Evolutionary conservation across 192 early-diverging fungal genomes (phyloP), one percentile per base, ranked within the genome.

Genomic region (Rhizoclosmatium globosum): DNA sequence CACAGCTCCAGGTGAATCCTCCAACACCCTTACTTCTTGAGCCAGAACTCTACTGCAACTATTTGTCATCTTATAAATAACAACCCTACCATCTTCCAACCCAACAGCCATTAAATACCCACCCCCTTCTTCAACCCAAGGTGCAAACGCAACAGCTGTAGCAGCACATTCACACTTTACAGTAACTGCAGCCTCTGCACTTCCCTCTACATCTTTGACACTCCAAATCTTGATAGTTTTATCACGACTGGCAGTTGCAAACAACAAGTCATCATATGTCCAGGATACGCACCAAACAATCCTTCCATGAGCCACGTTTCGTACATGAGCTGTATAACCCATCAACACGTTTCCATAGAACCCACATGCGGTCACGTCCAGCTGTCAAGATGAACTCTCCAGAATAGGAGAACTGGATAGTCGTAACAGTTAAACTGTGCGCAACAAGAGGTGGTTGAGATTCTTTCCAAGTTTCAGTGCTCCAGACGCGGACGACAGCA

Each of bases 241-340:
- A 80, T 99, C 97, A 60, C 97, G 88, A n/a, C 94, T 96, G 11
- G 86, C 96, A 2, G 97, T 99, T 39, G 88, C 95, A 89, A 99
- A 98, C 42, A 93, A 88, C 3, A 47, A 56, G 53, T 90, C 94
- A 74, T 95, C 94, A 38, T 86, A 88, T 48, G 89, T 87, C 95
- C 95, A 99, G 2, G 91, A 85, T 45, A 90, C 92, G 78, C 94
- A 92, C 97, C 97, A 99, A 21, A 99, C 91, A 64, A 99, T 97
- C 68, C 97, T 91, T 0, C 94, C 89, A 82, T 99, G 97, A 19
- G 96, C 93, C 82, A 86, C 81, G 44, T 90, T 89, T 31, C 77
- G 76, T 2, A 62, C 75, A 1, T 87, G 78, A 31, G 94, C 79
- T 56, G 81, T 84, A 45, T 43, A 74, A 71, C n/a, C 61, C 73